phyloP scores from a whole-genome alignment of 805 yeast genomes.

The Wickerhamia fluorescens region DNA sequence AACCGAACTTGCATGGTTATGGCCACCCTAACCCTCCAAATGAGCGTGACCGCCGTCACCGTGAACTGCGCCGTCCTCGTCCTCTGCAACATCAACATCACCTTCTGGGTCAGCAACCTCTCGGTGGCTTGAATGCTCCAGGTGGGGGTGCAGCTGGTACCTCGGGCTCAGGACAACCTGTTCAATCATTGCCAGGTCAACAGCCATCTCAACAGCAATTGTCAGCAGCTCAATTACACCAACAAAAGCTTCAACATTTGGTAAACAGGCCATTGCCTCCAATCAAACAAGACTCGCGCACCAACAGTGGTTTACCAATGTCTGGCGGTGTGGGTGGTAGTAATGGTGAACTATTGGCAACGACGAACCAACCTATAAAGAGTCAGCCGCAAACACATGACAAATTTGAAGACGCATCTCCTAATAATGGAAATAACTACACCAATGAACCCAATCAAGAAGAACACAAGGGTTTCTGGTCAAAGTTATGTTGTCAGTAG shows the following conservation, averaged over 20 bases:
- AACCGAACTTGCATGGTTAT: constrained; percentile 76
- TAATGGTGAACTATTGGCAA: constrained; percentile 7
- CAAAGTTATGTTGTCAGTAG: constrained; percentile 37
- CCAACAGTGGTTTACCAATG: constrained; percentile 14
- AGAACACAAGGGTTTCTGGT: constrained; percentile 35
- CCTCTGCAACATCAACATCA: constrained; percentile 24
- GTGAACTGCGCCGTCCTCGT: constrained; percentile 39
- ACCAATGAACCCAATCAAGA: constrained; percentile 34
- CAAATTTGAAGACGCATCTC: constrained; percentile 7
- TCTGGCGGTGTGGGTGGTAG: constrained; percentile 12
- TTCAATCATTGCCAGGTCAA: no score
- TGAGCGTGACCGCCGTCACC: constrained; percentile 39
- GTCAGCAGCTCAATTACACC: constrained; percentile 42
- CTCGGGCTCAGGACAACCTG: constrained; percentile 2
- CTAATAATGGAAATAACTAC: constrained; percentile 19
- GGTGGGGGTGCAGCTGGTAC: constrained; percentile 3
- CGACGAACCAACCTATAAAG: constrained; percentile 10
- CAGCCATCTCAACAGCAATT: constrained; percentile 27
- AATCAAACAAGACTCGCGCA: constrained; percentile 34
- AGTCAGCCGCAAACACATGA: constrained; percentile 3
- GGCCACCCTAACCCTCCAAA: constrained; percentile 63
- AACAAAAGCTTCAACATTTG: constrained; percentile 42
- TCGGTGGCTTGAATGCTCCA: constrained; percentile 4
- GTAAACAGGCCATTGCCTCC: constrained; percentile 44
- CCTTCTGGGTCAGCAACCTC: constrained; percentile 6